Evolutionary conservation across 78 protist species (phyloP).

Genomic region (Dictyostelium purpureum): DNA sequence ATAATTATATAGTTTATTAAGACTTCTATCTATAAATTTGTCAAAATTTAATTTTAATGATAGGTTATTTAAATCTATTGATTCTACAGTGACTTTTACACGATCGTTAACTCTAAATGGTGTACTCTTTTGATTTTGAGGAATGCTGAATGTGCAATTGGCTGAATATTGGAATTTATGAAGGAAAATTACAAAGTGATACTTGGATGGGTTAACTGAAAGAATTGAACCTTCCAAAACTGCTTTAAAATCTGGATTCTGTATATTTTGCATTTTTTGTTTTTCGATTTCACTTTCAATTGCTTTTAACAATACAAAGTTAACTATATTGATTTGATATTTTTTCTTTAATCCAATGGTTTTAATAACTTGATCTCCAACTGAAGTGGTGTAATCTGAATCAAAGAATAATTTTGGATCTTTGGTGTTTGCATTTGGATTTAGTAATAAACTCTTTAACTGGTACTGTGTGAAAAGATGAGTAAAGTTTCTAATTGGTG

Average conservation of each 20-base stretch:
- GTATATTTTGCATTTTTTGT: background rate
- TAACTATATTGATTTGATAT: background rate
- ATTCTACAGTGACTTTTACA: background rate
- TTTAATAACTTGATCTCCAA: background rate
- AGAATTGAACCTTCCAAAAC: background rate
- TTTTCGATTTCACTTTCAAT: background rate
- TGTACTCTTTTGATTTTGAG: background rate
- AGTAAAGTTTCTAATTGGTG: constrained; percentile 13
- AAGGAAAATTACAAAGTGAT: background rate
- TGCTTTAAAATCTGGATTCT: background rate
- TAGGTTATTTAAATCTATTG: background rate
- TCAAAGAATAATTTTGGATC: background rate
- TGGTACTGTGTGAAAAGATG: constrained; percentile 13
- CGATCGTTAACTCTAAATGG: background rate
- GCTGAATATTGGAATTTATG: background rate
- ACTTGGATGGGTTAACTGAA: background rate
- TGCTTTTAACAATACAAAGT: background rate
- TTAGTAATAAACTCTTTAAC: background rate
- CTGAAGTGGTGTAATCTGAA: background rate
- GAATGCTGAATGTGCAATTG: background rate
- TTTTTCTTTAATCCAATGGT: background rate
- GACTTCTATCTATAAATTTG: too few relatives aligned
- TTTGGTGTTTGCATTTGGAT: background rate
- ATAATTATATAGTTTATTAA: too few relatives aligned
- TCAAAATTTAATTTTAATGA: background rate